Evolutionary conservation across 306 rosid species (phyloP).

Genomic region (Fragaria ananassa): DNA sequence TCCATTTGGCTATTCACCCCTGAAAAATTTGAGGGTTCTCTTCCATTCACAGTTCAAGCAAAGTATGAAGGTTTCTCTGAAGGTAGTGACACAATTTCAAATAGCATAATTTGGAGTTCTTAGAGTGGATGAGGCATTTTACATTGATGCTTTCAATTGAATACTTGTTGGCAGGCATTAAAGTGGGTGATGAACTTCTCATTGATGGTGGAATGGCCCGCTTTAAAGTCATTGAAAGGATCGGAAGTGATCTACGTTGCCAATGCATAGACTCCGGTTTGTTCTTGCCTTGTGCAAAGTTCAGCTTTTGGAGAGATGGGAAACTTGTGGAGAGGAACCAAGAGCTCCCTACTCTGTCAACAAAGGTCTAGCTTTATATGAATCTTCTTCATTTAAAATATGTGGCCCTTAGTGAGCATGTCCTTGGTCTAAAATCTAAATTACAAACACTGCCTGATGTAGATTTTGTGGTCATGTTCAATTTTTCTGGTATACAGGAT

Average conservation of each 20-base stretch:
- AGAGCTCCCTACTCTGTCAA: constrained; percentile 65
- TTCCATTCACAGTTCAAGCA: constrained; percentile 69
- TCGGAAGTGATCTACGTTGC: constrained; percentile 61
- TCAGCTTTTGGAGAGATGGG: constrained; percentile 87
- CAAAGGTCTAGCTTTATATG: constrained; percentile 42
- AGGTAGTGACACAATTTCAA: constrained; percentile 38
- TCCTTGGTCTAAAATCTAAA: background rate
- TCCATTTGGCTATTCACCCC: constrained; percentile 73
- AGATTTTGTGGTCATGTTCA: constrained; percentile 6
- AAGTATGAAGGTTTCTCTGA: constrained; percentile 75
- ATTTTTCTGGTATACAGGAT: constrained; percentile 48
- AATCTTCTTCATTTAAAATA: background rate
- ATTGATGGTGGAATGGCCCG: constrained; percentile 91
- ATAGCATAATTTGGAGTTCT: background rate
- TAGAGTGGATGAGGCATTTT: background rate
- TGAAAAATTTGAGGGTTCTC: constrained; percentile 59
- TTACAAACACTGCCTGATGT: background rate
- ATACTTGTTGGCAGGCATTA: constrained; percentile 44
- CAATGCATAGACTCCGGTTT: constrained; percentile 81
- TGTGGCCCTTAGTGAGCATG: background rate
- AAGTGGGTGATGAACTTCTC: constrained; percentile 76
- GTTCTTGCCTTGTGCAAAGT: constrained; percentile 77
- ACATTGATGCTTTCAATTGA: background rate
- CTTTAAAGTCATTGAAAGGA: constrained; percentile 65
- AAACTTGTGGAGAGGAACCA: constrained; percentile 63